Conservation (phyloP, 2,329 filamentous ascomycete species). For the Aspergillus novoparasiticus region DNA sequence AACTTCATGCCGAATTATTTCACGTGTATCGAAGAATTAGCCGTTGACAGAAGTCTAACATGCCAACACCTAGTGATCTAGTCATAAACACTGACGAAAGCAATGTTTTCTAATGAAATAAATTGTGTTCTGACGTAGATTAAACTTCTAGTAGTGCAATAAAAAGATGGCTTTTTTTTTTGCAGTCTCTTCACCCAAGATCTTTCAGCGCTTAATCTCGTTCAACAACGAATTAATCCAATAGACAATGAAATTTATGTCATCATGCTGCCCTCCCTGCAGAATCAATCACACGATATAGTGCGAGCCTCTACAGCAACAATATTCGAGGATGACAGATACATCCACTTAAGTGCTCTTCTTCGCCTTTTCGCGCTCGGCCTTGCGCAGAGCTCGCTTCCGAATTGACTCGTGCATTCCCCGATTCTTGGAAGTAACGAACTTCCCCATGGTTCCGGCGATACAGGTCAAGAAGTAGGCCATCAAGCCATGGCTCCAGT, state of each 20-base stretch:
- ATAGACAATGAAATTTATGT: background rate
- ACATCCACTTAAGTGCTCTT: constrained; percentile 37
- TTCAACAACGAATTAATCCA: background rate
- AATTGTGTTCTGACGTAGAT: background rate
- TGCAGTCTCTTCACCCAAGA: background rate
- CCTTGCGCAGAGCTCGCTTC: constrained; percentile 79
- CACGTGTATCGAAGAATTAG: background rate
- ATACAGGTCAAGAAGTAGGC: constrained; percentile 74
- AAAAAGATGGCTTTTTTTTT: background rate
- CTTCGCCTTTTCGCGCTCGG: constrained; percentile 72
- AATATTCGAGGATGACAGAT: background rate
- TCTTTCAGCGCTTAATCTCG: background rate
- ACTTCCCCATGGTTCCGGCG: constrained; percentile 58
- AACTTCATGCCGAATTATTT: background rate
- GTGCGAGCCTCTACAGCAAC: background rate
- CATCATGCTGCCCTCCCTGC: background rate
- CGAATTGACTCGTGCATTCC: constrained; percentile 82
- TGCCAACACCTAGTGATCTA: background rate
- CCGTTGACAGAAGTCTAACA: background rate
- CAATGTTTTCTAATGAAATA: too few species aligned
- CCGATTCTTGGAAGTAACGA: constrained; percentile 64
- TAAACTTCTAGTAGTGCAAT: background rate
- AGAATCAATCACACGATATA: background rate
- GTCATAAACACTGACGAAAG: background rate
- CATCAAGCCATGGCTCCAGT: constrained; percentile 89